These are phyloP conservation scores for Phytophthora crassamura DNA, from an alignment of 352 stramenopile genomes.

Conservation along the genomic window DNA sequence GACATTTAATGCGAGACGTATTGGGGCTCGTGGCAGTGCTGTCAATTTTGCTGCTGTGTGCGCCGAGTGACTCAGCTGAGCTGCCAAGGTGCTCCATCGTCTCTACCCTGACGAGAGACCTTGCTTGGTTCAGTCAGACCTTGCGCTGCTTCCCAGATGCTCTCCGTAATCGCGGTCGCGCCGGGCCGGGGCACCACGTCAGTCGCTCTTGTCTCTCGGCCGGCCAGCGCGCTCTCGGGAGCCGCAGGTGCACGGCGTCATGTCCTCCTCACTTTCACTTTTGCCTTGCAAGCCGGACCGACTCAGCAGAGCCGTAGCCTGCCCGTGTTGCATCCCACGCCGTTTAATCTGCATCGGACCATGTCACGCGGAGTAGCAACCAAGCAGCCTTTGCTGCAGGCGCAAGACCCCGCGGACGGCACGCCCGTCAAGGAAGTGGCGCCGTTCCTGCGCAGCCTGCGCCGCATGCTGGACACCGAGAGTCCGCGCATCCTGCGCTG, in stretches of 20 bases:
- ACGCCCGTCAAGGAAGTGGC: slow-evolving; percentile 57
- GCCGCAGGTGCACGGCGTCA: not conserved
- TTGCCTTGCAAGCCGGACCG: slow-evolving; percentile 22
- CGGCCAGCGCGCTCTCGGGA: slow-evolving; percentile 1
- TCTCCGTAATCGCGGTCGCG: slow-evolving; percentile 25
- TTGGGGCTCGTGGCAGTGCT: not conserved
- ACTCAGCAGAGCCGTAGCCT: not conserved
- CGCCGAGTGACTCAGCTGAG: slow-evolving; percentile 14
- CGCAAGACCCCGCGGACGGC: slow-evolving; percentile 27
- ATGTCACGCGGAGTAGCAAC: slow-evolving; percentile 17
- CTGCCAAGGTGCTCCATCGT: slow-evolving; percentile 11
- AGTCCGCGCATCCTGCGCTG: slow-evolving; percentile 59
- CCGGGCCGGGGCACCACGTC: not conserved
- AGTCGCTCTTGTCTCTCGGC: slow-evolving; percentile 25
- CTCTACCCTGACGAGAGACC: slow-evolving; percentile 25
- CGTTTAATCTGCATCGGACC: slow-evolving; percentile 10
- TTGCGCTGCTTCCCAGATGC: slow-evolving; percentile 19
- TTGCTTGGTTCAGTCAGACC: not conserved
- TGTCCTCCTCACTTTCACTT: slow-evolving; percentile 31
- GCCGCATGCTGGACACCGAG: slow-evolving; percentile 65
- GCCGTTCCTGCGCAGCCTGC: slow-evolving; percentile 66
- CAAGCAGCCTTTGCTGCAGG: slow-evolving; percentile 4
- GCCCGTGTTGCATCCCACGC: not conserved
- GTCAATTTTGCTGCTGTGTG: slow-evolving; percentile 17
- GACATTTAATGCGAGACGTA: slow-evolving; percentile 7